Conservation (phyloP, 176 grass and related monocot species). For the Pontederia paniculata region DNA sequence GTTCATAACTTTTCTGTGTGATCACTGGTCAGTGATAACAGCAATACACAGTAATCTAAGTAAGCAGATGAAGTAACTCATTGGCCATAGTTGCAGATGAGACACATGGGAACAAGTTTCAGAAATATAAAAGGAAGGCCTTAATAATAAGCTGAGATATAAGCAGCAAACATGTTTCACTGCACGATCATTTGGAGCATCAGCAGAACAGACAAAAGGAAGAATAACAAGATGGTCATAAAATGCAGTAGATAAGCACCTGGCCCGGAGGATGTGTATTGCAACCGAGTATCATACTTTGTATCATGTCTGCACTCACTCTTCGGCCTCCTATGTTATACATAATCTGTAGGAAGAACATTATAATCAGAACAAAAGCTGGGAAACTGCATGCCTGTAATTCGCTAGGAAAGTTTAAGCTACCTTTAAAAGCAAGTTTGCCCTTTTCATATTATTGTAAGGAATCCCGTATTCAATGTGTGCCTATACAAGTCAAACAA, state of each 20-base stretch:
- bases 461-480: slow-evolving; percentile 62
- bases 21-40: too few species aligned
- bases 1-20: too few species aligned
- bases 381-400: neutral
- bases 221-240: neutral
- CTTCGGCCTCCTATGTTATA: slow-evolving; percentile 56
- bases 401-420: neutral
- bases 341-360: slow-evolving; percentile 26
- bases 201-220: too few species aligned
- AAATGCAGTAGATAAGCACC: slow-evolving; percentile 21
- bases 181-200: too few species aligned
- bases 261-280: slow-evolving; percentile 47
- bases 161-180: too few species aligned
- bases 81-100: too few species aligned
- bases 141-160: too few species aligned
- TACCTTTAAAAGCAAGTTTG: slow-evolving; percentile 56
- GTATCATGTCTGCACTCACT: slow-evolving; percentile 63
- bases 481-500: slow-evolving; percentile 33
- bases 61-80: too few species aligned
- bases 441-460: slow-evolving; percentile 51
- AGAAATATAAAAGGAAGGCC: too few species aligned
- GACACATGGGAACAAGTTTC: too few species aligned
- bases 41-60: too few species aligned
- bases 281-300: slow-evolving; percentile 62
- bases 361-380: neutral